Evolutionary conservation across 73 alveolate species (phyloP).

Genomic region (Tetrahymena borealis): DNA sequence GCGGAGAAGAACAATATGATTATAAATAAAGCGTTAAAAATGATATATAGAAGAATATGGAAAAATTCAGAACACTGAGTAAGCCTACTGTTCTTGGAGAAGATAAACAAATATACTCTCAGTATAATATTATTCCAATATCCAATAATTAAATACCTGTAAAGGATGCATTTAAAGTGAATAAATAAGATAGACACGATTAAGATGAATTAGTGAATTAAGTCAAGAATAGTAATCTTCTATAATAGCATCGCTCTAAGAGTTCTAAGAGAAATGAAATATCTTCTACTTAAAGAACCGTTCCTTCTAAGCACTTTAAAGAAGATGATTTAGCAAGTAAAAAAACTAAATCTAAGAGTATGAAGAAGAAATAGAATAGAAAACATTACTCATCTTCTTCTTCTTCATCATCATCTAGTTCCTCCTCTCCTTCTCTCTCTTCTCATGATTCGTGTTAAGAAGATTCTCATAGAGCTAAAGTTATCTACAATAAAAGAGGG

Average conservation of each 20-base stretch:
- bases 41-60: background rate
- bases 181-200: background rate
- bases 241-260: background rate
- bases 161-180: background rate
- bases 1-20: background rate
- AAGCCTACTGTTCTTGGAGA: background rate
- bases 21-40: background rate
- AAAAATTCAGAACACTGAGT: background rate
- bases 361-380: background rate
- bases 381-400: background rate
- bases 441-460: background rate
- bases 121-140: background rate
- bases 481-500: background rate
- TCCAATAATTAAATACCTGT: background rate
- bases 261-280: background rate
- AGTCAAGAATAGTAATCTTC: background rate
- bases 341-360: background rate
- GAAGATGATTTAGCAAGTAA: background rate
- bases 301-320: background rate
- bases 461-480: background rate
- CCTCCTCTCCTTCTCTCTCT: background rate
- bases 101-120: background rate
- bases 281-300: background rate
- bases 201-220: background rate
- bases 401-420: background rate